These are phyloP conservation scores for Exophiala sp. DNA, from an alignment of 2,329 filamentous ascomycete genomes.

Conservation along the genomic window DNA sequence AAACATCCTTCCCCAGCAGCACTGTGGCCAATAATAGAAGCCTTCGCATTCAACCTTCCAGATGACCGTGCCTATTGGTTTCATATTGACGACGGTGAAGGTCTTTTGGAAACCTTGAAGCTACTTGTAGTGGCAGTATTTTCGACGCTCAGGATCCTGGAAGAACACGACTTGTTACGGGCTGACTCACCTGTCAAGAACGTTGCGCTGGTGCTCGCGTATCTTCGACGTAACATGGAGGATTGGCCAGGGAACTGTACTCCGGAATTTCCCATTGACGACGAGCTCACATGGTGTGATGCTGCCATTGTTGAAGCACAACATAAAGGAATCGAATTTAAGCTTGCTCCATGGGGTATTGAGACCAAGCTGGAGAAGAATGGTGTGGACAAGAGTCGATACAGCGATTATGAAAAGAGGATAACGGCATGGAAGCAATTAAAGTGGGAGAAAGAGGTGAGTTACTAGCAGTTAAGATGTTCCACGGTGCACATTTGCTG, in stretches of 20 bases:
- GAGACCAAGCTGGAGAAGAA: neutral
- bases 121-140: conserved; percentile 9
- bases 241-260: neutral
- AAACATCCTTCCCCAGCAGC: neutral
- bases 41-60: conserved; percentile 1
- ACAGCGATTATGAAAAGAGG: neutral
- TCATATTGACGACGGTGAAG: conserved; percentile 1
- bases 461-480: neutral
- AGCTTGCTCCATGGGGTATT: conserved; percentile 4
- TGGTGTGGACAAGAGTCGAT: neutral
- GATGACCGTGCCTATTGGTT: neutral
- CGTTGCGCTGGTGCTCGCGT: conserved; percentile 9
- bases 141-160: conserved; percentile 6
- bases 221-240: neutral
- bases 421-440: conserved; percentile 1
- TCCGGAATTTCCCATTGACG: too few species aligned
- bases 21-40: conserved; percentile 10
- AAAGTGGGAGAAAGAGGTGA: conserved; percentile 4
- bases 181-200: conserved; percentile 10
- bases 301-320: conserved; percentile 7
- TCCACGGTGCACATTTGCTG: neutral
- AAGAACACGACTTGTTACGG: conserved; percentile 2
- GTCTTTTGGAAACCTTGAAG: conserved; percentile 1
- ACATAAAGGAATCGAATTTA: conserved; percentile 5
- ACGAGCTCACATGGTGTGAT: conserved; percentile 1